These are phyloP conservation scores for Fusarium siculi DNA, from an alignment of 2,329 filamentous ascomycete species.

Conservation along the genomic window DNA sequence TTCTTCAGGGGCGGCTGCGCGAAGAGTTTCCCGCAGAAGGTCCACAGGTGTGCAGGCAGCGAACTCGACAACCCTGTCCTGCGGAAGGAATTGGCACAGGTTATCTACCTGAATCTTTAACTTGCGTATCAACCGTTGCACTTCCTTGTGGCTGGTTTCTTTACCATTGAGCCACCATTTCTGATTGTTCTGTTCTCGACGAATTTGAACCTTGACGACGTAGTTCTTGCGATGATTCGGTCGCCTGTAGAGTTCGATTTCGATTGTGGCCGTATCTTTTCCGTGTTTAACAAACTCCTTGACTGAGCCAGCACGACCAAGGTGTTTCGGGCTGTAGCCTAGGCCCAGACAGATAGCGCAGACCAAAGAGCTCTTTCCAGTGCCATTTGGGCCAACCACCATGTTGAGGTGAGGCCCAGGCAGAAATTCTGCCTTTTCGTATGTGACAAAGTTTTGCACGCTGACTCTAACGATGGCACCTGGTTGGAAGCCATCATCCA, in stretches of 20 bases:
- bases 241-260: slow-evolving; percentile 85
- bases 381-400: slow-evolving; percentile 99
- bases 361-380: slow-evolving; percentile 95
- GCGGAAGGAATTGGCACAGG: slow-evolving; percentile 94
- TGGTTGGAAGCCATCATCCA: slow-evolving; percentile 64
- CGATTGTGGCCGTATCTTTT: slow-evolving; percentile 78
- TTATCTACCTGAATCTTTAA: slow-evolving; percentile 97
- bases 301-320: slow-evolving; percentile 86
- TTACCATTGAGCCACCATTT: slow-evolving; percentile 82
- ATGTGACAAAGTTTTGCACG: slow-evolving; percentile 92
- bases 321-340: slow-evolving; percentile 82
- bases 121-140: slow-evolving; percentile 73
- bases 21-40: slow-evolving; percentile 84
- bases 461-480: slow-evolving; percentile 91
- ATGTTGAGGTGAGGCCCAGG: slow-evolving; percentile 96
- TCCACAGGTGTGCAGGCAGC: slow-evolving; percentile 84
- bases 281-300: slow-evolving; percentile 96
- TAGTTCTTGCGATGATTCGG: slow-evolving; percentile 72
- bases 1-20: slow-evolving; percentile 84
- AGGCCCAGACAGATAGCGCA: slow-evolving; percentile 96
- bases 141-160: slow-evolving; percentile 67
- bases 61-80: slow-evolving; percentile 96
- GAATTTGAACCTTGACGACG: slow-evolving; percentile 80
- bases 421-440: slow-evolving; percentile 89
- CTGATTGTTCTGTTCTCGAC: slow-evolving; percentile 82